phyloP scores from a whole-genome alignment of 768 basidiomycete genomes.

The Suillus alpinus region DNA sequence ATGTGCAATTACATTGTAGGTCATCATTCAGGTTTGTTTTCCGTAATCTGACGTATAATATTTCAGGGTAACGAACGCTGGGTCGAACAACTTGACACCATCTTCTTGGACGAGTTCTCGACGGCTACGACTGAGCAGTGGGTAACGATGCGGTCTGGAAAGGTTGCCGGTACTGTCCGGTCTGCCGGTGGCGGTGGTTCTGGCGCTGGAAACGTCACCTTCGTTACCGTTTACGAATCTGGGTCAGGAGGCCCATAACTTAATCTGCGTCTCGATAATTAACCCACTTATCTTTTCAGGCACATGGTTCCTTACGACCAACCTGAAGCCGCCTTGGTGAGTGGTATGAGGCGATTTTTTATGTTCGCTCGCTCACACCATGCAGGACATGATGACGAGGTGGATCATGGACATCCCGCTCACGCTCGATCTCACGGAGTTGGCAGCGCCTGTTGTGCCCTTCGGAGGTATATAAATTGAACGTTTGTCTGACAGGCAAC shows the following conservation, averaged over 20 bases:
- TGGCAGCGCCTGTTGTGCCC: not conserved
- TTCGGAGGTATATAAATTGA: not conserved
- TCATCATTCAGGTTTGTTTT: slow-evolving; percentile 6
- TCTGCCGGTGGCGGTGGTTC: slow-evolving; percentile 62
- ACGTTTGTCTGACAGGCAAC: not conserved
- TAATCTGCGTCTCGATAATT: not conserved
- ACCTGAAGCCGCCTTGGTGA: slow-evolving; percentile 78
- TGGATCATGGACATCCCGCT: slow-evolving; percentile 59
- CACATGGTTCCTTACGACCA: slow-evolving; percentile 93
- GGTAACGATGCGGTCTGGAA: slow-evolving; percentile 50
- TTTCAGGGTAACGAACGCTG: slow-evolving; percentile 76
- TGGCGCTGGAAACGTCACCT: slow-evolving; percentile 82
- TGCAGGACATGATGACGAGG: slow-evolving; percentile 56
- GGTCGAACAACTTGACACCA: slow-evolving; percentile 60
- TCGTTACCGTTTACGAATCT: slow-evolving; percentile 73
- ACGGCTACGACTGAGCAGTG: slow-evolving; percentile 50
- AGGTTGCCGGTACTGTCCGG: slow-evolving; percentile 65
- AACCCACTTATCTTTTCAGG: slow-evolving; percentile 34
- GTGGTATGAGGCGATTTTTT: slow-evolving; percentile 17
- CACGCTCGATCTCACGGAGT: slow-evolving; percentile 7
- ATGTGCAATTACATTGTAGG: slow-evolving; percentile 84
- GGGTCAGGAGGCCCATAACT: slow-evolving; percentile 51
- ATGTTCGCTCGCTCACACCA: not conserved
- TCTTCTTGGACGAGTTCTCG: slow-evolving; percentile 61
- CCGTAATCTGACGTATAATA: not conserved